Base-by-base conservation (phyloP, 352 stramenopile species). In the Phytophthora crassamura region DNA sequence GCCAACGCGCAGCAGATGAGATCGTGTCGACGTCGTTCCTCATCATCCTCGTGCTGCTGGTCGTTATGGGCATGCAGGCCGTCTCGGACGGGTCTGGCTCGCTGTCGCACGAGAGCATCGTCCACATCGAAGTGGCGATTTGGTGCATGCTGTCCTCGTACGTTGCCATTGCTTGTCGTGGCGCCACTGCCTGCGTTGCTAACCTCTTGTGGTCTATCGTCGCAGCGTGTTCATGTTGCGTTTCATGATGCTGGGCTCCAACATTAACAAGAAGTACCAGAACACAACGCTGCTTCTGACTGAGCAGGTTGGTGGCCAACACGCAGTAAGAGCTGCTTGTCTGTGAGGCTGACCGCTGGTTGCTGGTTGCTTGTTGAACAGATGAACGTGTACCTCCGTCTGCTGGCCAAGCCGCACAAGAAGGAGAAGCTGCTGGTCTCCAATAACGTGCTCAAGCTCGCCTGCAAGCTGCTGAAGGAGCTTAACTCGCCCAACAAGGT, bases 191-290 rank as follows among this genome's bases (percentile, higher is more conserved):
- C 53, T 18, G 46, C 35, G 39, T 40, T 36, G 18, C 55, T 67
- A 18, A 63, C 64, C 20, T 5, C 47, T 35, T 56, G 20, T 49
- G 15, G 12, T 55, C 12, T 67, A 53, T 61, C 28, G 10, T 51
- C 38, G 15, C 59, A 92, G 87, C 59, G 84, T 95, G 22, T 97
- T 96, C 65, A 88, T 97, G 72, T 75, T 97, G 62, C 86, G 90
- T 55, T 97, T 96, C 64, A 94, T 96, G 82, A 96, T 94, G 78
- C 78, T 97, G 39, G 90, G 90, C 51, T 94, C 86, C 35, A 86
- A 91, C 64, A 96, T 95, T 64, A 97, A 97, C 72, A 88, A 90
- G 60, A 96, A 94, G 72, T 97, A 96, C 67, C 82, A 95, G 49
- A 95, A 97, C 79, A 96, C 88, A n/a, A 93, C 86, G 63, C 74